A percentile compares a stretch with the other conserved stretches of the same genome.
phyloP scores from a whole-genome alignment of 2,329 filamentous ascomycete genomes.

The Alternaria ethzedia region DNA sequence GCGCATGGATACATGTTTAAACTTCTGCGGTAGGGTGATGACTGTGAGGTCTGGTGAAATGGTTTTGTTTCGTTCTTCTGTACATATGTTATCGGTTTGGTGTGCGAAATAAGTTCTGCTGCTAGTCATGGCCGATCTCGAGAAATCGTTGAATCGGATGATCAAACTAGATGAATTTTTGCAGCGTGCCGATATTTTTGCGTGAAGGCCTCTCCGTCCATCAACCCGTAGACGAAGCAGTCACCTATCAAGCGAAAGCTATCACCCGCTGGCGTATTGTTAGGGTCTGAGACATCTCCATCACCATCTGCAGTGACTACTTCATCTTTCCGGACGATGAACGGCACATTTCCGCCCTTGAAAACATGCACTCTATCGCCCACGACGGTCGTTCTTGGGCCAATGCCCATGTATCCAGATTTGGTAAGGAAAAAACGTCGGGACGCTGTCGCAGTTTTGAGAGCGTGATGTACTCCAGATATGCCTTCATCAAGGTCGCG shows the following conservation, averaged over 20 bases:
- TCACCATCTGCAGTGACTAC: background rate
- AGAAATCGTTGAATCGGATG: background rate
- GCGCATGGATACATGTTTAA: background rate
- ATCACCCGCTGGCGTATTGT: background rate
- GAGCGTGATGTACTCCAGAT: conserved; percentile 21
- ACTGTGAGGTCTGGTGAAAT: background rate
- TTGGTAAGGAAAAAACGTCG: conserved; percentile 28
- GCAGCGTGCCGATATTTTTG: background rate
- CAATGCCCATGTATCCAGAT: conserved; percentile 27
- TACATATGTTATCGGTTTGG: background rate
- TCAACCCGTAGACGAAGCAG: conserved; percentile 25
- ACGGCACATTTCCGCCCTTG: conserved; percentile 22
- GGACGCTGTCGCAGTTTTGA: conserved; percentile 23
- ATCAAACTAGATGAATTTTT: conserved; percentile 3
- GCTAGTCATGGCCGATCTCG: background rate
- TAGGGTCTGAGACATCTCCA: background rate
- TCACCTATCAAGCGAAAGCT: conserved; percentile 20
- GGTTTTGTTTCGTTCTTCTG: background rate
- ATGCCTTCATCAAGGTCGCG: conserved; percentile 22
- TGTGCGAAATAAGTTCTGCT: background rate
- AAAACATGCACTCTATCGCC: conserved; percentile 23
- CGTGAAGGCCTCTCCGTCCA: conserved; percentile 24
- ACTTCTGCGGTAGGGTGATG: background rate
- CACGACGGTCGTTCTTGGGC: conserved; percentile 15
- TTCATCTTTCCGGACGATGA: conserved; percentile 14